phyloP scores from a whole-genome alignment of 2,329 filamentous ascomycete genomes.

The Verticillium dahliae region DNA sequence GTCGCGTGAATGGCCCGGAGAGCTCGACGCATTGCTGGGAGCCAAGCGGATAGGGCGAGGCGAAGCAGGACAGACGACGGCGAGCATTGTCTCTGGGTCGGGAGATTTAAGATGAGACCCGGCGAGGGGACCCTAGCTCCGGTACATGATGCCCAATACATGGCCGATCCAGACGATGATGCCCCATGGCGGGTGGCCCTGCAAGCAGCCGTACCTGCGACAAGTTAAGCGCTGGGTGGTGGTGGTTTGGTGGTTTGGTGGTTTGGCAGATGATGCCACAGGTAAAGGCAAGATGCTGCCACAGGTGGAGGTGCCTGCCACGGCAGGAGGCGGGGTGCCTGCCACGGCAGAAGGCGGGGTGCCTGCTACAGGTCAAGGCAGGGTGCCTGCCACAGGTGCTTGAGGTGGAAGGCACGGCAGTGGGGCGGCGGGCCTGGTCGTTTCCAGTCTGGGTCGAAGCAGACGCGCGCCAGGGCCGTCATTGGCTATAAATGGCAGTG shows the following conservation, averaged over 20 bases:
- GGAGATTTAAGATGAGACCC: constrained; percentile 1
- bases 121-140: neutral
- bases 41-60: neutral
- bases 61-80: neutral
- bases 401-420: no score
- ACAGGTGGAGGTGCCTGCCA: no score
- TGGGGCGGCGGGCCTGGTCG: neutral
- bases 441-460: constrained; percentile 5
- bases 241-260: neutral
- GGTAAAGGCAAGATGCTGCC: neutral
- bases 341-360: no score
- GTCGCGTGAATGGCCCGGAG: constrained; percentile 2
- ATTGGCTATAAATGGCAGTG: constrained; percentile 9
- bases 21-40: constrained; percentile 7
- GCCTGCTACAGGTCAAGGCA: no score
- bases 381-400: no score
- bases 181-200: constrained; percentile 4
- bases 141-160: constrained; percentile 2
- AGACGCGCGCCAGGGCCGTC: constrained; percentile 13
- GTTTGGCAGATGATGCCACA: neutral
- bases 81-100: neutral
- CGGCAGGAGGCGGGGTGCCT: neutral
- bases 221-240: constrained; percentile 7
- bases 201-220: constrained; percentile 6
- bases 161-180: neutral